phyloP scores from a whole-genome alignment of 345 rosid genomes.

The Eucalyptus curtisii region DNA sequence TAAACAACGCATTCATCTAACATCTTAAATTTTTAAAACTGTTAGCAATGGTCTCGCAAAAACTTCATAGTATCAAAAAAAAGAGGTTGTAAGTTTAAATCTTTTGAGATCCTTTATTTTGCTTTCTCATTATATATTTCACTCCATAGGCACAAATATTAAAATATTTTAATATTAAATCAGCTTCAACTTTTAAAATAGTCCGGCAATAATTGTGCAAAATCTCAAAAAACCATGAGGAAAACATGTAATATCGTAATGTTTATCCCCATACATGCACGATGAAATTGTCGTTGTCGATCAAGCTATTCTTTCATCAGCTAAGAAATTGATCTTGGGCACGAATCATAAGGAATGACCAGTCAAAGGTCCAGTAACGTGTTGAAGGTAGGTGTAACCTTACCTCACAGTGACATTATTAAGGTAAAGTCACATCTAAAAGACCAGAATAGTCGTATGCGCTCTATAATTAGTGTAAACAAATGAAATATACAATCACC shows the following conservation, averaged over 20 bases:
- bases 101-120: neutral
- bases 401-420: too few species aligned
- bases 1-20: too few species aligned
- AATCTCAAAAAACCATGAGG: neutral
- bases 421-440: neutral
- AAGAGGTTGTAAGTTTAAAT: fast-evolving
- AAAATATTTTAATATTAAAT: neutral
- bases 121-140: neutral
- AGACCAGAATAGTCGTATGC: neutral
- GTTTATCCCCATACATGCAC: neutral
- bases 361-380: neutral
- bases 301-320: neutral
- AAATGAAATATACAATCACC: neutral
- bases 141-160: neutral
- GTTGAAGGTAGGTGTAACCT: neutral
- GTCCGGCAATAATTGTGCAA: neutral
- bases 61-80: neutral
- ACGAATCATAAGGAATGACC: neutral
- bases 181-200: too few species aligned
- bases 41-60: fast-evolving
- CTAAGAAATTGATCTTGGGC: neutral
- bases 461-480: neutral
- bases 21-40: neutral
- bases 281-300: neutral
- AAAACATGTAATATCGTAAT: neutral